Base-by-base conservation (phyloP, 2,329 filamentous ascomycete genomes). In the Aspergillus vadensis region DNA sequence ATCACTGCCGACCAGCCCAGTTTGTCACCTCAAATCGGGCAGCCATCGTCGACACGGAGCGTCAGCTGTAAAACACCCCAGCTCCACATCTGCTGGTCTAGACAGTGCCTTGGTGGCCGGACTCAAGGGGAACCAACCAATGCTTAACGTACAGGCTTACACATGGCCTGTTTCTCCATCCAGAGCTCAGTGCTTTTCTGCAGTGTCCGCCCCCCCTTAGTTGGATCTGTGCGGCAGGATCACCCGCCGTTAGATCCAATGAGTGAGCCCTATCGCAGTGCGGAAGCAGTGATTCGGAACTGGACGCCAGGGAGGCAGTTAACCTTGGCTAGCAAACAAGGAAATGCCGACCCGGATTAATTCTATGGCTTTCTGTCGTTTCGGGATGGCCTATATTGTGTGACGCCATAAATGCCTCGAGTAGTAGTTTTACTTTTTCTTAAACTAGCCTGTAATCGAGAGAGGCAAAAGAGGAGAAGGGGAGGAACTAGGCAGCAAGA, bases 171-270 rank as follows among this genome's bases (percentile, higher is more conserved):
- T 32, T 52, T 21, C 47, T 41, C 17, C 17, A 48, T 41, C 54
- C 27, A 19, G n/a, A n/a, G n/a, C 39, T 8, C 25, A 49, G 54
- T 52, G 21, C 21, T 47, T 52, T 44, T 53, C 57, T 63, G 53
- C 58, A 57, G 50, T 52, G 27, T 38, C 52, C 27, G 36, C 27
- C 19, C 10, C 15, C 52, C 52, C 38, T 12, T 55, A 27, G 39
- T 55, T 43, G 53, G 47, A 57, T 60, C 59, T 56, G 59, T 61
- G 62, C 59, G 56, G 56, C 48, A 55, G 36, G 62, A 62, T 64
- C 59, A 58, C 48, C 59, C 51, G 52, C 41, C 52, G 51, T 59
- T 56, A 59, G 62, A 60, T 62, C 59, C 59, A 64, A 62, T 62
- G 54, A 62, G 53, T 49, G 50, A 48, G 60, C 56, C 62, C 56